A percentile compares a stretch with the other conserved stretches of the same genome.
Evolutionary conservation across 108 stramenopile genomes (phyloP).

Genomic region (Cyclotella kingstonii): DNA sequence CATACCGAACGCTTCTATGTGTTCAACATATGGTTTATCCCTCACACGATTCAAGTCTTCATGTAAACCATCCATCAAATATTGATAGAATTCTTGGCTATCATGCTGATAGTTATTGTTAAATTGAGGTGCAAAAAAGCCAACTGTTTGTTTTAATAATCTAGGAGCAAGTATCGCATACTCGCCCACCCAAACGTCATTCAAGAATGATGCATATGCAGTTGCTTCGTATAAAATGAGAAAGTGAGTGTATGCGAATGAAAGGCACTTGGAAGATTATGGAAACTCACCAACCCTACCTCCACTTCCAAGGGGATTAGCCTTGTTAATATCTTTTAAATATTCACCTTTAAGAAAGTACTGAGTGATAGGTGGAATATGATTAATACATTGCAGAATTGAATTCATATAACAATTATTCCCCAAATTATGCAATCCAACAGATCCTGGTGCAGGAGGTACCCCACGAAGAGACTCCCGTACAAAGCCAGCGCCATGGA

Average conservation of each 20-base stretch:
- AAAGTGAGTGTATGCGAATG: neutral
- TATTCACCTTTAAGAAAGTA: conserved; percentile 82
- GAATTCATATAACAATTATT: conserved; percentile 98
- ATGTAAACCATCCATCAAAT: conserved; percentile 90
- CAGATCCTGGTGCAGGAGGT: conserved; percentile 80
- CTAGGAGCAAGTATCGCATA: conserved; percentile 78
- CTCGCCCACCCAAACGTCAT: conserved; percentile 79
- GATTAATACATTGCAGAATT: conserved; percentile 88
- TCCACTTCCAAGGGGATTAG: conserved; percentile 86
- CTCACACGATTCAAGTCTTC: conserved; percentile 69
- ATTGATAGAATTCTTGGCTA: conserved; percentile 87
- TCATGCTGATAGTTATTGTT: conserved; percentile 91
- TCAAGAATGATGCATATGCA: conserved; percentile 79
- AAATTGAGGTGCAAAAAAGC: conserved; percentile 83
- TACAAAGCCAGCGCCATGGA: conserved; percentile 75
- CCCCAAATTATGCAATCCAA: conserved; percentile 95
- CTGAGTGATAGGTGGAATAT: conserved; percentile 82
- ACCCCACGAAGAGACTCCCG: conserved; percentile 75
- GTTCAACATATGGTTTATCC: conserved; percentile 87
- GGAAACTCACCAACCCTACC: conserved; percentile 53
- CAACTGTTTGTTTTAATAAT: conserved; percentile 78
- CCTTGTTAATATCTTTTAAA: conserved; percentile 58
- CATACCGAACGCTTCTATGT: conserved; percentile 87
- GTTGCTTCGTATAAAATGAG: conserved; percentile 25
- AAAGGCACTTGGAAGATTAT: neutral